Percentiles rank a stretch among this genome's conserved stretches.
phyloP scores from a whole-genome alignment of 108 stramenopile species.

The Parietichytrium sp. region DNA sequence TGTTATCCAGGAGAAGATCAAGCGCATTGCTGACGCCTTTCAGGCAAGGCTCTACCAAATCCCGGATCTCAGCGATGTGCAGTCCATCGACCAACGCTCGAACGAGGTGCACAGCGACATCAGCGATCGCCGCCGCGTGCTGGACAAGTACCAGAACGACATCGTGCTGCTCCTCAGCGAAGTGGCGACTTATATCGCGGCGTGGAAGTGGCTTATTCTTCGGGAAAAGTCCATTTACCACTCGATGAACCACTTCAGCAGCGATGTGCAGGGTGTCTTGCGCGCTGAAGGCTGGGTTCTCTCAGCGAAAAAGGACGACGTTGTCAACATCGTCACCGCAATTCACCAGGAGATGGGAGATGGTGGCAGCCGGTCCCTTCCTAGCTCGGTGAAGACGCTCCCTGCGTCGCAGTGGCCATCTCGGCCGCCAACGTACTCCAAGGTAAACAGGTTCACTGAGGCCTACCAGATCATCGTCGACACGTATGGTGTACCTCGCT shows the following conservation, averaged over 20 bases:
- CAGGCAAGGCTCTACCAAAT: constrained; percentile 85
- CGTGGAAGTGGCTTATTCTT: constrained; percentile 85
- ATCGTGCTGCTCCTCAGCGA: constrained; percentile 84
- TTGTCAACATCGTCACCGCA: constrained; percentile 69
- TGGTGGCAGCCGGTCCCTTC: background rate
- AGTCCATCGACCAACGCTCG: constrained; percentile 75
- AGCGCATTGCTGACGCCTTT: constrained; percentile 96
- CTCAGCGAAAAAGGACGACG: constrained; percentile 68
- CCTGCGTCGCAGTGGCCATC: constrained; percentile 50
- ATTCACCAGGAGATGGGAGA: constrained; percentile 85
- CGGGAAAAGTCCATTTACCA: constrained; percentile 92
- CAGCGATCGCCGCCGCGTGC: constrained; percentile 78
- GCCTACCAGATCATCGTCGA: constrained; percentile 96
- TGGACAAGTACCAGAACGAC: constrained; percentile 88
- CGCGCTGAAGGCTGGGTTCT: constrained; percentile 97
- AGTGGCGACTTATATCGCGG: constrained; percentile 75
- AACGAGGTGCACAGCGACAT: constrained; percentile 82
- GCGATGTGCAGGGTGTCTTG: constrained; percentile 87
- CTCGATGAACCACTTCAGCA: constrained; percentile 96
- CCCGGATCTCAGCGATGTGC: constrained; percentile 78
- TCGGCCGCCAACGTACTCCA: constrained; percentile 91
- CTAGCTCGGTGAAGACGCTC: constrained; percentile 18
- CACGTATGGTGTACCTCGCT: constrained; percentile 96
- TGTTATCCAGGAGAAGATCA: constrained; percentile 86
- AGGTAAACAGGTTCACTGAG: constrained; percentile 88